Base-by-base conservation (phyloP, 31 red algal species). In the Porphyra umbilicalis region DNA sequence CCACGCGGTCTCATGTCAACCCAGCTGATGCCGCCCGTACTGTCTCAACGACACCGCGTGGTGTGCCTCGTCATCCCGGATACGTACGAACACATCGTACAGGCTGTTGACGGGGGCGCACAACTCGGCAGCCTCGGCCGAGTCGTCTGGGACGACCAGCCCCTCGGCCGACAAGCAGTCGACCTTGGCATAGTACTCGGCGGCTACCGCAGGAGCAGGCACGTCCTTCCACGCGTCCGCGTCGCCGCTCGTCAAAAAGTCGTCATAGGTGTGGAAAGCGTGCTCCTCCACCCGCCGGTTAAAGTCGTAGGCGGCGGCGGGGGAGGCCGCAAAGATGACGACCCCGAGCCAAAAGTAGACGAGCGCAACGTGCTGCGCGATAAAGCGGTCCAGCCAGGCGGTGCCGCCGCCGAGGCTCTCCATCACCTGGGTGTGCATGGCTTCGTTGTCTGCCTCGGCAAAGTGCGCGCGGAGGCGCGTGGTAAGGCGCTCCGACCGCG, bases 61-160 rank as follows among this genome's bases (percentile, higher is more conserved):
- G 37, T 89, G 76, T 38, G 77, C 83, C 68, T 89, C 87, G 79
- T 89, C 87, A 13, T 89, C 87, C 15, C 87, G 80, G 36, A 89
- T 84, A 33, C 76, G 76, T 6, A 79, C 77, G 42, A 89, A 84
- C 34, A 83, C 87, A 34, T 89, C 87, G 46, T 78, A 84, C 33
- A 89, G 14, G 39, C 35, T 82, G 38, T 39, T 39, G 36, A 81
- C 75, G 0, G 71, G 71, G 33, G 78, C 71, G 30, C 57, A 71
- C 57, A n/a, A 6, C 57, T 71, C 29, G 37, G 4, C 20, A n/a
- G 15, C 35, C n/a, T 82, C 81, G 35, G 81, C 35, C 35, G 75
- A 30, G 37, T 37, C 40, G 2, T 32, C 4, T 33, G 30, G 10
- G 33, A 33, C 79, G 36, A 18, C 8, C 13, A 39, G 38, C 36